Evolutionary conservation across 1,284 basidiomycete species (phyloP).

Genomic region (Cutaneotrichosporon curvatum): DNA sequence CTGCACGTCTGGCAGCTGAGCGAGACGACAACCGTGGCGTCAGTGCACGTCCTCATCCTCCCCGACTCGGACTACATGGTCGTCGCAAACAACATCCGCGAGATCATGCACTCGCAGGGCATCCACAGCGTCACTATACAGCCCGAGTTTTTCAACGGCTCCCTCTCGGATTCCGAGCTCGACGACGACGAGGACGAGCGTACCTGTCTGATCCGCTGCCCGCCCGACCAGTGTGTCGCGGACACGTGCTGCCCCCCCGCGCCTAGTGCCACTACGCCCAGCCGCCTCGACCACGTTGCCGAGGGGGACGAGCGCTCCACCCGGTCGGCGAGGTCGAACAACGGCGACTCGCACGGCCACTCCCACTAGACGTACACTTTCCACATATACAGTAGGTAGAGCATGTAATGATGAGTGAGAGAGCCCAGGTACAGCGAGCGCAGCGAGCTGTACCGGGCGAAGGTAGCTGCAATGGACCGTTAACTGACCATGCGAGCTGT

Average conservation of each 20-base stretch:
- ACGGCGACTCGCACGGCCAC: slow-evolving; percentile 3
- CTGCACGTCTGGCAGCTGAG: slow-evolving; percentile 95
- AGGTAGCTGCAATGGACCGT: too few species aligned
- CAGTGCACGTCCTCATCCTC: slow-evolving; percentile 85
- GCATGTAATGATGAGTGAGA: too few species aligned
- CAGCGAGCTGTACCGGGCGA: too few species aligned
- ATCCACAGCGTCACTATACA: slow-evolving; percentile 90
- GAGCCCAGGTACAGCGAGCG: too few species aligned
- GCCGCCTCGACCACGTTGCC: slow-evolving; percentile 28
- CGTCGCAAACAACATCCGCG: slow-evolving; percentile 74
- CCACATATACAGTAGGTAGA: too few species aligned
- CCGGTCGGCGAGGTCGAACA: background rate
- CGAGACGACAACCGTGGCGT: slow-evolving; percentile 84
- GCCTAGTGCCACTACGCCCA: background rate
- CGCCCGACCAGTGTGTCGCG: slow-evolving; percentile 44
- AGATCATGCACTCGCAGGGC: slow-evolving; percentile 76
- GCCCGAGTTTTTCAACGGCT: slow-evolving; percentile 34
- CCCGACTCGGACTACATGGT: slow-evolving; percentile 78
- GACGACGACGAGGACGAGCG: slow-evolving; percentile 20
- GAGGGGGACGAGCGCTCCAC: slow-evolving; percentile 21
- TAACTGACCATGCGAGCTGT: too few species aligned
- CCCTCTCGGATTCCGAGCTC: slow-evolving; percentile 14
- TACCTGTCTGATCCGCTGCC: slow-evolving; percentile 45
- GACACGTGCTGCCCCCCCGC: slow-evolving; percentile 46
- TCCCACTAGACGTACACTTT: too few species aligned